Percentiles rank a stretch among this genome's conserved stretches.
These are phyloP conservation scores for Inonotus obliquus DNA, from an alignment of 1,284 basidiomycete genomes.

Conservation along the genomic window DNA sequence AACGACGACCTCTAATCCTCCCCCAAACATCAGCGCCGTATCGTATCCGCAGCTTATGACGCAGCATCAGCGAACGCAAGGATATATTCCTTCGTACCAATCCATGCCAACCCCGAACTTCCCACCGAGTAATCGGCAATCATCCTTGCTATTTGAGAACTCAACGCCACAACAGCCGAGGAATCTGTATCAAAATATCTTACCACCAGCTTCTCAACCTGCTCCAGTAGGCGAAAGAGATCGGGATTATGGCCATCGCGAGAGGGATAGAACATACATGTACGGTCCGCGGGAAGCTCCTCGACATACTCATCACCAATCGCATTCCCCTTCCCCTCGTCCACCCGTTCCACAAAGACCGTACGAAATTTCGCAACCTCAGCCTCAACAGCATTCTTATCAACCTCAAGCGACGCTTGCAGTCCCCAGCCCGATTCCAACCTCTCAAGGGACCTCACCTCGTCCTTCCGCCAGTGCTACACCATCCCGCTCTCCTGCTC, in stretches of 20 bases:
- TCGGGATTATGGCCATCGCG: conserved; percentile 1
- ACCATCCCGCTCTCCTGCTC: conserved; percentile 19
- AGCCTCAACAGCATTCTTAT: conserved; percentile 26
- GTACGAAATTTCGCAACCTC: conserved; percentile 4
- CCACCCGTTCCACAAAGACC: conserved; percentile 22
- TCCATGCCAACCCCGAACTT: conserved; percentile 37
- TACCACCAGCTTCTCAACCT: conserved; percentile 29
- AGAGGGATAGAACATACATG: conserved; percentile 9
- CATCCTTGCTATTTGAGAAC: conserved; percentile 25
- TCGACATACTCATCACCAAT: conserved; percentile 8
- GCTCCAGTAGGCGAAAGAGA: conserved; percentile 9
- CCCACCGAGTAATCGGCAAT: conserved; percentile 21
- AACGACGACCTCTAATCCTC: conserved; percentile 58
- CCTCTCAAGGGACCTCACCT: neutral
- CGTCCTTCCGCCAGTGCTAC: conserved; percentile 1
- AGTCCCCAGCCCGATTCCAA: neutral
- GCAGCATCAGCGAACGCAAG: conserved; percentile 62
- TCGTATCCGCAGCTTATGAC: conserved; percentile 64
- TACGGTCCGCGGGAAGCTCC: conserved; percentile 17
- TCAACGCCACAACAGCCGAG: conserved; percentile 8
- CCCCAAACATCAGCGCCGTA: conserved; percentile 38
- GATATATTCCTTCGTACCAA: conserved; percentile 55
- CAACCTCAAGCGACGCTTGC: neutral
- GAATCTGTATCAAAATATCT: conserved; percentile 30
- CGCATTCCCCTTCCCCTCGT: conserved; percentile 16